These are phyloP conservation scores for Suillus spraguei DNA, from an alignment of 768 basidiomycete species.

Conservation along the genomic window DNA sequence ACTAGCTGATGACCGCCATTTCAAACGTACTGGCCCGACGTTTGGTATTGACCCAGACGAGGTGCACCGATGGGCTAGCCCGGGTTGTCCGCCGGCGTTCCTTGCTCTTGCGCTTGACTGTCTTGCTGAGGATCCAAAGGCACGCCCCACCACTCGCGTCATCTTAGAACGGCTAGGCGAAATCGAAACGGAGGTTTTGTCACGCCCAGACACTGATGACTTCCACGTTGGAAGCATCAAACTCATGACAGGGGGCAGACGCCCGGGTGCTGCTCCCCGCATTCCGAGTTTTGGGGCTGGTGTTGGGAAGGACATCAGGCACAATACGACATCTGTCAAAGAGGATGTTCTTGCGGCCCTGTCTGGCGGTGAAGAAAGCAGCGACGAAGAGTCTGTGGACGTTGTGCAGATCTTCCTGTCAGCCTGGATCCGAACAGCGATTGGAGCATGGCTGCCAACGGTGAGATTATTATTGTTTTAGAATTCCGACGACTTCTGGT, in stretches of 20 bases:
- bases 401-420: conserved; percentile 54
- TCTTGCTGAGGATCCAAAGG: conserved; percentile 59
- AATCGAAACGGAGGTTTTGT: conserved; percentile 84
- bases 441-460: conserved; percentile 46
- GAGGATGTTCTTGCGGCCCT: conserved; percentile 37
- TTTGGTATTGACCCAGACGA: conserved; percentile 82
- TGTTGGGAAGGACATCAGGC: conserved; percentile 59
- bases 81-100: conserved; percentile 80
- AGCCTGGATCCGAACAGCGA: conserved; percentile 51
- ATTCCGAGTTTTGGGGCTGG: conserved; percentile 88
- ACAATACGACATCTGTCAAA: conserved; percentile 31
- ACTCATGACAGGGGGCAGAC: conserved; percentile 71
- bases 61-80: conserved; percentile 62
- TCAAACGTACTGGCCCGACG: conserved; percentile 75
- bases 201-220: conserved; percentile 66
- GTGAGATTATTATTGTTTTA: conserved; percentile 19
- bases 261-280: conserved; percentile 61
- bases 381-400: conserved; percentile 68
- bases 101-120: conserved; percentile 81
- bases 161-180: conserved; percentile 78
- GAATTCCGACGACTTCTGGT: conserved; percentile 16
- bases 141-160: conserved; percentile 73
- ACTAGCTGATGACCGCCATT: conserved; percentile 81
- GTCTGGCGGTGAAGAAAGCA: conserved; percentile 57
- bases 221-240: conserved; percentile 85